Percentiles rank a stretch among this genome's conserved stretches.
Conservation (phyloP, 306 rosid species). For the Ziziphus jujuba region DNA sequence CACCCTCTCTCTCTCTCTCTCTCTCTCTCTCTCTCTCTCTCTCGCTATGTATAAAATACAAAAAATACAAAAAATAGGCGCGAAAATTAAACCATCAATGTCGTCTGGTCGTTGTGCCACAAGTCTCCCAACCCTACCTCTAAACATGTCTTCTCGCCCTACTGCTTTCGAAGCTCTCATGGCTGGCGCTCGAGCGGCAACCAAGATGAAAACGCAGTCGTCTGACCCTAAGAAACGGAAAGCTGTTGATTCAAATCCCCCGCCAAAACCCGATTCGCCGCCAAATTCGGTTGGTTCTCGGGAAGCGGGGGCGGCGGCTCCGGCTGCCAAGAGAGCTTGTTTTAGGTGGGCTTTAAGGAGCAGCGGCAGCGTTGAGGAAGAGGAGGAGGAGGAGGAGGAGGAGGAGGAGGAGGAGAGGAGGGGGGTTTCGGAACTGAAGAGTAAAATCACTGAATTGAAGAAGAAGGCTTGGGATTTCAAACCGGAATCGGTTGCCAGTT, state of each 20-base stretch:
- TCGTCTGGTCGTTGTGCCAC: no score
- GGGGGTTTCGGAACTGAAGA: slow-evolving; percentile 49
- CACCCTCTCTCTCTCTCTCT: no score
- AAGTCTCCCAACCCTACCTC: slow-evolving; percentile 18
- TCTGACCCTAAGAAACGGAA: slow-evolving; percentile 63
- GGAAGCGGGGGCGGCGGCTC: no score
- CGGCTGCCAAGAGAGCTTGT: slow-evolving; percentile 33
- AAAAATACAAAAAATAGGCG: no score
- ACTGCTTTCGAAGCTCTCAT: slow-evolving; percentile 79
- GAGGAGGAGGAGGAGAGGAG: no score
- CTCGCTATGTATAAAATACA: no score
- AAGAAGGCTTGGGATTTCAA: slow-evolving; percentile 62
- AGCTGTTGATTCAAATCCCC: slow-evolving; percentile 29
- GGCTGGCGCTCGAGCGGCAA: slow-evolving; percentile 77
- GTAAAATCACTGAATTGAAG: slow-evolving; percentile 44
- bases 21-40: no score
- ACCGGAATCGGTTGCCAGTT: slow-evolving; percentile 42
- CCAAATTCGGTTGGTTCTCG: neutral
- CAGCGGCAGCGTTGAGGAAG: no score
- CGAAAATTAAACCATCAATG: no score
- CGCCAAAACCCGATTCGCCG: slow-evolving; percentile 3
- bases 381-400: no score
- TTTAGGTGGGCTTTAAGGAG: no score
- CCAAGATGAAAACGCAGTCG: slow-evolving; percentile 49
- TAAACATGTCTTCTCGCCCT: slow-evolving; percentile 70